Base-by-base conservation (phyloP, 2,329 filamentous ascomycete genomes). In the Orbilia quercus region DNA sequence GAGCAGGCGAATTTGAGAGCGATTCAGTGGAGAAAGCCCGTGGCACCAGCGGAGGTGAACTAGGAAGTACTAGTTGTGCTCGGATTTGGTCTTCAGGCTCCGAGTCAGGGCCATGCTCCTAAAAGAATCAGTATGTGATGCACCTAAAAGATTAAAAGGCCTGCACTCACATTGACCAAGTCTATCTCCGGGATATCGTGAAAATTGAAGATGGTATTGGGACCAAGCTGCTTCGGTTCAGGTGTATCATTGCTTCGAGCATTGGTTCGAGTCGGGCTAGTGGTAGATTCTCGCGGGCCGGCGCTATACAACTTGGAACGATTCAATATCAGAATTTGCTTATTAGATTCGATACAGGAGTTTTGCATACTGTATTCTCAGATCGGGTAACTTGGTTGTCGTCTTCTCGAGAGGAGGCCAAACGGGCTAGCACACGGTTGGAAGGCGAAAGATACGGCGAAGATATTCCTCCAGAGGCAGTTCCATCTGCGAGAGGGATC, bases 91-190 rank as follows among this genome's bases (percentile, higher is more conserved):
- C 50, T 22, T 66, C 69, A 7, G 51, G 48, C 16, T 73, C 69
- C 5, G 69, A 73, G 22, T 73, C 38, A 5, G 69, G 60, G 9
- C 69, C 69, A 57, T 73, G 69, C 47, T 73, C 31, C 69, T 73
- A 51, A 34, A 25, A 38, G 5, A 1, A 22, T 65, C 9, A 55
- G 38, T 20, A 55, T 14, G 4, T 14, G 18, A 23, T 31, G 59
- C 11, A 6, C 40, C 23, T 44, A 7, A 14, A 2, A 58, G 14
- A 2, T 34, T 11, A 20, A 18, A 12, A 9, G 2, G 14, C 16
- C n/a, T 34, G 16, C 1, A 63, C 54, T 42, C 45, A 73, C 69
- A 55, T 73, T 60, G 12, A 73, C 45, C n/a, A 73, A 36, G 45
- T 73, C 48, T 40, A 73, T 42, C 12, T 28, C 23, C 22, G 60